phyloP scores from a whole-genome alignment of 2,329 filamentous ascomycete genomes.

The Taxawa tesnikishii region DNA sequence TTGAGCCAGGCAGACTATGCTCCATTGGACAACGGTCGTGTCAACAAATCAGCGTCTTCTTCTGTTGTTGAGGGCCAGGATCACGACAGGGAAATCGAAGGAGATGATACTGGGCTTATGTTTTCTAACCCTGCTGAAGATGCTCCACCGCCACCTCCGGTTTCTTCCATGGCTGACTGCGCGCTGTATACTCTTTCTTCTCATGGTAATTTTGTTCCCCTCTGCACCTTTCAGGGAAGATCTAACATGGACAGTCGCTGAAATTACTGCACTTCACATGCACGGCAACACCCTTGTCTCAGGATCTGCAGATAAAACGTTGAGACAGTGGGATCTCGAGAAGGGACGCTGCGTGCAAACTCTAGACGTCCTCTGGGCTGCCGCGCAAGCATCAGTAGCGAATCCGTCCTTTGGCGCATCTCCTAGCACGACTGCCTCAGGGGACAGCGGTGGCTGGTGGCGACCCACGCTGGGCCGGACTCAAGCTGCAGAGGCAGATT shows the following conservation, averaged over 20 bases:
- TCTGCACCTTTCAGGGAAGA: no score
- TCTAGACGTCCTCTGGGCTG: conserved; percentile 94
- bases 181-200: conserved; percentile 78
- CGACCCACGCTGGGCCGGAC: conserved; percentile 46
- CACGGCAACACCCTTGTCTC: conserved; percentile 81
- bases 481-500: conserved; percentile 65
- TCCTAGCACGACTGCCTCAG: conserved; percentile 2
- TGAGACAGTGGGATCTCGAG: conserved; percentile 94
- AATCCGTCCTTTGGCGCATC: conserved; percentile 27
- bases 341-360: conserved; percentile 97
- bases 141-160: conserved; percentile 28
- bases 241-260: no score
- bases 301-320: conserved; percentile 90
- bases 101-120: conserved; percentile 5
- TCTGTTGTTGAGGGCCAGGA: conserved; percentile 27
- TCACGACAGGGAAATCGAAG: conserved; percentile 40
- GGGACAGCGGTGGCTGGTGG: conserved; percentile 42
- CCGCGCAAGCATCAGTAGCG: conserved; percentile 68
- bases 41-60: conserved; percentile 29
- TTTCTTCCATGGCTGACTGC: conserved; percentile 78
- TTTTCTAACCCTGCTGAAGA: conserved; percentile 4
- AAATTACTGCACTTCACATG: conserved; percentile 90
- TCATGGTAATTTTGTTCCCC: no score
- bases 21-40: conserved; percentile 48
- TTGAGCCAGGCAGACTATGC: conserved; percentile 78